phyloP scores from a whole-genome alignment of 805 yeast species.

The Candida tammaniensis region DNA sequence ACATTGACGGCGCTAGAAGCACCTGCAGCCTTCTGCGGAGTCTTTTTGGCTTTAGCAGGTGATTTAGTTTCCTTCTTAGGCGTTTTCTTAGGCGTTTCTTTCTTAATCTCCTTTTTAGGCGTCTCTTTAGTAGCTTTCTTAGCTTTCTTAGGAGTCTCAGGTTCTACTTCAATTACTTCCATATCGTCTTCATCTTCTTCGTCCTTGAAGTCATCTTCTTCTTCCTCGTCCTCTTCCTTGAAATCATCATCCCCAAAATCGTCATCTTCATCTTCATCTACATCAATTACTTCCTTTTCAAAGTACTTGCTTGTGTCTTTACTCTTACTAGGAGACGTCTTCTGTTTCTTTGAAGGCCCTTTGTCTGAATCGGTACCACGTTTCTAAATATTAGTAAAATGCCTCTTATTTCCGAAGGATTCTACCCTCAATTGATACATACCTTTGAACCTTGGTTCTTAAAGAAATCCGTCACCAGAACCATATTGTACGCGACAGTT shows the following conservation, averaged over 20 bases:
- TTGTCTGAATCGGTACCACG: not conserved
- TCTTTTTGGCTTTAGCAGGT: conserved; percentile 4
- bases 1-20: conserved; percentile 15
- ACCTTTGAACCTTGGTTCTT: conserved; percentile 6
- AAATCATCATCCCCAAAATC: conserved; percentile 8
- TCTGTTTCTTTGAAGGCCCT: too few species aligned
- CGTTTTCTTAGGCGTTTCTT: conserved; percentile 5
- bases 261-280: conserved; percentile 6
- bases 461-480: conserved; percentile 16
- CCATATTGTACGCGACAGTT: conserved; percentile 9
- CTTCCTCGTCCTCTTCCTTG: conserved; percentile 5
- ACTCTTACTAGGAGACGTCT: conserved; percentile 2
- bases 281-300: conserved; percentile 12
- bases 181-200: conserved; percentile 19
- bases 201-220: conserved; percentile 10
- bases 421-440: conserved; percentile 3
- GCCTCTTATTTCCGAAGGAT: too few species aligned
- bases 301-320: conserved; percentile 10
- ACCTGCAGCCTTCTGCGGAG: conserved; percentile 14
- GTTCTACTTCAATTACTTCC: too few species aligned
- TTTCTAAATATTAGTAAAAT: conserved; percentile 8
- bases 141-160: conserved; percentile 5
- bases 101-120: conserved; percentile 4
- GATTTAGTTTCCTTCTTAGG: conserved; percentile 4
- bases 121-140: not conserved